phyloP scores from a whole-genome alignment of 495 filamentous ascomycete genomes.

The Tuber calosporum region DNA sequence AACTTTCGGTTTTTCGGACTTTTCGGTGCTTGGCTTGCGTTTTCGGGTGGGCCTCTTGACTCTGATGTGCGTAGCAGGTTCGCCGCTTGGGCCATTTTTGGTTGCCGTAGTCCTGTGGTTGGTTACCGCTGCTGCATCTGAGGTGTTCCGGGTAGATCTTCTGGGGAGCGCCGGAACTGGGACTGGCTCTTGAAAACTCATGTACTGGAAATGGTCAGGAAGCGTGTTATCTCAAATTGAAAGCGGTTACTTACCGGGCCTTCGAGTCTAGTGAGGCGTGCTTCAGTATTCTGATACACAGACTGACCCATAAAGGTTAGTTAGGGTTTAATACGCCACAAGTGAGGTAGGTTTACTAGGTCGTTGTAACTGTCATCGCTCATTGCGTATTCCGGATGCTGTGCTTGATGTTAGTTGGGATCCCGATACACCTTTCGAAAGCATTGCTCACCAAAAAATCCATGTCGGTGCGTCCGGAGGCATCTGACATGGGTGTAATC shows the following conservation, averaged over 20 bases:
- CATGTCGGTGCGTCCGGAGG: background rate
- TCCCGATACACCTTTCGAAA: background rate
- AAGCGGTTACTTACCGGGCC: background rate
- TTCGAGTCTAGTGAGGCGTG: background rate
- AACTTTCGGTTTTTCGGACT: conserved; percentile 45
- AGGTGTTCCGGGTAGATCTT: conserved; percentile 11
- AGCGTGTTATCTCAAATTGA: background rate
- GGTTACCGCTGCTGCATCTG: conserved; percentile 15
- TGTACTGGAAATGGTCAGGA: background rate
- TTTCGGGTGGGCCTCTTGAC: conserved; percentile 27
- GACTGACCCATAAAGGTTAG: background rate
- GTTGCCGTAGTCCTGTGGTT: conserved; percentile 25
- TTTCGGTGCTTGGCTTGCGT: conserved; percentile 32
- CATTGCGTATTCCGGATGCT: conserved; percentile 2
- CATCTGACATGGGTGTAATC: background rate
- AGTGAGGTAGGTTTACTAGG: conserved; percentile 1
- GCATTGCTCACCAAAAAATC: conserved; percentile 1
- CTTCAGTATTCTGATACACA: background rate
- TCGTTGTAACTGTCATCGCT: conserved; percentile 1
- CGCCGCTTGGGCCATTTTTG: conserved; percentile 24
- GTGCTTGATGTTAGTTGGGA: background rate
- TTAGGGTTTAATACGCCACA: background rate
- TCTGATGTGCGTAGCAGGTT: conserved; percentile 27
- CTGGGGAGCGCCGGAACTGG: conserved; percentile 10
- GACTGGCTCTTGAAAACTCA: background rate